phyloP scores from a whole-genome alignment of 345 rosid genomes.

The Physaria fendleri region DNA sequence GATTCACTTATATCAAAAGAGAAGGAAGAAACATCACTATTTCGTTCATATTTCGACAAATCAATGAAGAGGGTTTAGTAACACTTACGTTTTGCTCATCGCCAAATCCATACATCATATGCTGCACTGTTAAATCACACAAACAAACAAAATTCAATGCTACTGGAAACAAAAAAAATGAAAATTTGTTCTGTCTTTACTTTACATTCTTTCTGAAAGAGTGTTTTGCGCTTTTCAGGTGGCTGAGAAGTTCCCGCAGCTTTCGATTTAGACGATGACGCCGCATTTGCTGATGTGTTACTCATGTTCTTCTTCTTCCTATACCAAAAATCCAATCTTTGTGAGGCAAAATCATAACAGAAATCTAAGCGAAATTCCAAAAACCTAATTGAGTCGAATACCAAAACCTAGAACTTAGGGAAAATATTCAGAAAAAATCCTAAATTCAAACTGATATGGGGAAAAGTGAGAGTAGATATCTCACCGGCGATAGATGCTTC shows the following conservation, averaged over 20 bases:
- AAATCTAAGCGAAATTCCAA: background rate
- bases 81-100: constrained; percentile 79
- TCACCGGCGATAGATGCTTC: constrained; percentile 7
- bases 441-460: background rate
- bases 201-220: constrained; percentile 86
- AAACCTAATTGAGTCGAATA: background rate
- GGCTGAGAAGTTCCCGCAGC: constrained; percentile 58
- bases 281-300: constrained; percentile 32
- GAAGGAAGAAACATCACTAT: background rate
- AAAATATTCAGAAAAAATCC: background rate
- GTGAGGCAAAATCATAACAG: background rate
- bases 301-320: constrained; percentile 22
- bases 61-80: background rate
- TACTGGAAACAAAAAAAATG: background rate
- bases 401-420: constrained; percentile 1
- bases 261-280: constrained; percentile 52
- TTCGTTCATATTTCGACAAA: background rate
- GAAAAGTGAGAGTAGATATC: background rate
- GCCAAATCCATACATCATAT: constrained; percentile 95
- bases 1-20: background rate
- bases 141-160: background rate
- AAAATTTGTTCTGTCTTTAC: too few relatives aligned
- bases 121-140: constrained; percentile 54
- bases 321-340: background rate
- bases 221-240: constrained; percentile 73